A percentile compares a stretch with the other conserved stretches of the same genome.
Conservation (phyloP, 176 grass and related monocot genomes). For the Oryza nivara region DNA sequence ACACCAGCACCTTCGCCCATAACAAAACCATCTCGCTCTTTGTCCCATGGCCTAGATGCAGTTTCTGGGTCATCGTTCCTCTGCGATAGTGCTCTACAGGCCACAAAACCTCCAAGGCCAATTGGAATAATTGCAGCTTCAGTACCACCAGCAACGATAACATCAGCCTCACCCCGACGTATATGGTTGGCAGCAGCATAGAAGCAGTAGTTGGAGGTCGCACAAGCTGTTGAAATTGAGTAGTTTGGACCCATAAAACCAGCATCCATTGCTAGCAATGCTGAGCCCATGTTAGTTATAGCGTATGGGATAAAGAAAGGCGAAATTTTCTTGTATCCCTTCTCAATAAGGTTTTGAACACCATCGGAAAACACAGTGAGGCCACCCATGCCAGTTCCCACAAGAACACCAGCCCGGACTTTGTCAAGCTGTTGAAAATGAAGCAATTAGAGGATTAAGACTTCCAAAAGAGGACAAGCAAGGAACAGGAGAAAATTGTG, state of each 20-base stretch:
- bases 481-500: background rate
- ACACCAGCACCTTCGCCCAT: constrained; percentile 83
- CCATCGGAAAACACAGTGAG: constrained; percentile 58
- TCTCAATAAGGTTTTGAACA: constrained; percentile 65
- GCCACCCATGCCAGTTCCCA: constrained; percentile 70
- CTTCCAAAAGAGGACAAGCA: background rate
- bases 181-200: constrained; percentile 76
- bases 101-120: constrained; percentile 69
- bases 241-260: constrained; percentile 73
- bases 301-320: constrained; percentile 70
- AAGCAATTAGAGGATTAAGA: constrained; percentile 6
- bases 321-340: constrained; percentile 62
- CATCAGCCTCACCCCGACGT: constrained; percentile 65
- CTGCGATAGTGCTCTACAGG: constrained; percentile 69
- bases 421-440: constrained; percentile 52
- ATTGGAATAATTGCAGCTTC: constrained; percentile 71
- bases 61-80: constrained; percentile 63
- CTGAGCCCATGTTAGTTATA: constrained; percentile 73
- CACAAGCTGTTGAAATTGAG: constrained; percentile 76
- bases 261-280: constrained; percentile 67
- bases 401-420: constrained; percentile 60
- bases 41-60: constrained; percentile 74
- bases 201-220: constrained; percentile 69
- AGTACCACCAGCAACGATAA: constrained; percentile 65
- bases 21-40: constrained; percentile 70